phyloP scores from a whole-genome alignment of 345 rosid species.

The Passiflora organensis region DNA sequence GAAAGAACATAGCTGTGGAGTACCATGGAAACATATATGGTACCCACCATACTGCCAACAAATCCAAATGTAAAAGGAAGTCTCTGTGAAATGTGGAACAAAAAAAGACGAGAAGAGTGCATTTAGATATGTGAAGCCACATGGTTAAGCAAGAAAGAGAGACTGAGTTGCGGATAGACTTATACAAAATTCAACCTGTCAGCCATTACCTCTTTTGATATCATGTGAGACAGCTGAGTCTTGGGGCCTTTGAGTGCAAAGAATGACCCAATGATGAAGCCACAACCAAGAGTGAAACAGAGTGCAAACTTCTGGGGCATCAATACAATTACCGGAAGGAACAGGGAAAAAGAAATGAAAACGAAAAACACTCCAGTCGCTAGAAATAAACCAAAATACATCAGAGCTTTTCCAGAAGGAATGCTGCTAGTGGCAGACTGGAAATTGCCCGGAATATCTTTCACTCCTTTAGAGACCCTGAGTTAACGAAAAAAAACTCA shows the following conservation, averaged over 20 bases:
- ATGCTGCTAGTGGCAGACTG: slow-evolving; percentile 84
- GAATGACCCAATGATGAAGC: too few relatives aligned
- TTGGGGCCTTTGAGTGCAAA: too few relatives aligned
- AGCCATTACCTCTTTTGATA: slow-evolving; percentile 72
- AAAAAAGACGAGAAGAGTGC: neutral
- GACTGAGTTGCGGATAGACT: too few relatives aligned
- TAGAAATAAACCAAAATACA: slow-evolving; percentile 83
- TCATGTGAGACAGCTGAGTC: slow-evolving; percentile 77
- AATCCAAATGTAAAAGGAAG: slow-evolving; percentile 93
- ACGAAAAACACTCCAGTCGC: slow-evolving; percentile 77
- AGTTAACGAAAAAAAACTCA: neutral
- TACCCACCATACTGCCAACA: slow-evolving; percentile 82
- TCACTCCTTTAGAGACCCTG: slow-evolving; percentile 93
- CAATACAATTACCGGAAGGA: slow-evolving; percentile 87
- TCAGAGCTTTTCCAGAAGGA: slow-evolving; percentile 83
- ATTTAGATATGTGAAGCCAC: neutral
- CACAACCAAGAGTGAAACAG: too few relatives aligned
- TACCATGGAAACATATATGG: slow-evolving; percentile 89
- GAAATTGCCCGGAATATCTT: slow-evolving; percentile 72
- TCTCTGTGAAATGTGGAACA: slow-evolving; percentile 54
- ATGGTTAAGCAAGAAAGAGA: too few relatives aligned
- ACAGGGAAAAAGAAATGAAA: slow-evolving; percentile 78
- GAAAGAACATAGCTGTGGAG: slow-evolving; percentile 95
- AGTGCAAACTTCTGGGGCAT: slow-evolving; percentile 96
- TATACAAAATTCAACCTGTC: too few relatives aligned